phyloP scores from a whole-genome alignment of 495 filamentous ascomycete genomes.

The Hypoxylon crocopeplum region DNA sequence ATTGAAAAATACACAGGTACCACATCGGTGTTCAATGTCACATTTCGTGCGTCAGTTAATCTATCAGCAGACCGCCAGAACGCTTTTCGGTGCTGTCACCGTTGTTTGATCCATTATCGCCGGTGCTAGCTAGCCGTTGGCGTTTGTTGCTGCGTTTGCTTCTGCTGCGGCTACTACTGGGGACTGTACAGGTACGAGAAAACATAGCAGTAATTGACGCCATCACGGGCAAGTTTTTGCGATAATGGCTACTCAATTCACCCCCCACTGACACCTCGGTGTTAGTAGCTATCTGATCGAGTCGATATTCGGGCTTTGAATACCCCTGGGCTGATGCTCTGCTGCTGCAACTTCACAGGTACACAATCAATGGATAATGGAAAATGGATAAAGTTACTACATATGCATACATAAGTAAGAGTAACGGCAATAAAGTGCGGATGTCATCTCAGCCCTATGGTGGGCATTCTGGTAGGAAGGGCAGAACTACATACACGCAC shows the following conservation, averaged over 20 bases:
- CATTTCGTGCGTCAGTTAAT: conserved; percentile 35
- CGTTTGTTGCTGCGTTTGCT: too few species aligned
- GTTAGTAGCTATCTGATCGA: neutral
- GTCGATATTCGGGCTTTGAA: conserved; percentile 34
- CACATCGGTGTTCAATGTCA: conserved; percentile 13
- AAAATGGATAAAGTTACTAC: too few species aligned
- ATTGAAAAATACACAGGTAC: neutral
- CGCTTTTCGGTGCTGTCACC: conserved; percentile 3
- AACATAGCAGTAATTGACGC: conserved; percentile 18
- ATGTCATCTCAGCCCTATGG: conserved; percentile 40
- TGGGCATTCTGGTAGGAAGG: neutral
- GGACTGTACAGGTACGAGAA: neutral
- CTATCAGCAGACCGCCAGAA: conserved; percentile 35
- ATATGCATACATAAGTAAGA: conserved; percentile 6
- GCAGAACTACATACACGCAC: neutral
- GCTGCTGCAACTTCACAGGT: conserved; percentile 8
- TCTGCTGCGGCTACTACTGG: conserved; percentile 10
- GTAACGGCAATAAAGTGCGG: conserved; percentile 36
- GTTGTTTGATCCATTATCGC: conserved; percentile 12
- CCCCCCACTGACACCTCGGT: neutral
- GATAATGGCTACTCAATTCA: conserved; percentile 1
- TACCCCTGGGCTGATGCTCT: conserved; percentile 21
- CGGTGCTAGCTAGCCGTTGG: conserved; percentile 6
- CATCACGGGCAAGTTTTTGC: conserved; percentile 38
- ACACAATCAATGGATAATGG: too few species aligned